These are phyloP conservation scores for Kodamaea anthophila DNA, from an alignment of 1,139 yeast species.

Conservation along the genomic window DNA sequence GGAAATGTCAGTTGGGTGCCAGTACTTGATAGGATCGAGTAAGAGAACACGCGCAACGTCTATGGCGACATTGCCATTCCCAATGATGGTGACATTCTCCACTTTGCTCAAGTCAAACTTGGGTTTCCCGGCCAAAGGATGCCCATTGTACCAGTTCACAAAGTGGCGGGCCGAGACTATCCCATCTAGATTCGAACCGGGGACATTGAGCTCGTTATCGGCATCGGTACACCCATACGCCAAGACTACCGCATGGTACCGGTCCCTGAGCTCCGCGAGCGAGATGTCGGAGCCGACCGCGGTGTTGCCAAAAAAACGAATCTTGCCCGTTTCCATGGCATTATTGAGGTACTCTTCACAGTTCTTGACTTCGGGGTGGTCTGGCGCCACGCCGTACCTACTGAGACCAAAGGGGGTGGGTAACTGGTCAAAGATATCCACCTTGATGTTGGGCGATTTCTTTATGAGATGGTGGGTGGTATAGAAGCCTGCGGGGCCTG, in stretches of 20 bases:
- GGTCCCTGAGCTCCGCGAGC: slow-evolving; percentile 41
- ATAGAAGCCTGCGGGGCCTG: slow-evolving; percentile 97
- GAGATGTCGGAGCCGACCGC: slow-evolving; percentile 53
- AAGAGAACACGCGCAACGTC: slow-evolving; percentile 81
- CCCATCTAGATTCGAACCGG: slow-evolving; percentile 57
- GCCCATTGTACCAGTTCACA: slow-evolving; percentile 96
- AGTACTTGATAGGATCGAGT: slow-evolving; percentile 47
- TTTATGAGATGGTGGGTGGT: slow-evolving; percentile 72
- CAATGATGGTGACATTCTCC: slow-evolving; percentile 71
- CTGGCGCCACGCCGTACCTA: slow-evolving; percentile 98
- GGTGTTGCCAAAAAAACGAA: slow-evolving; percentile 73
- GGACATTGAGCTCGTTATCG: slow-evolving; percentile 52
- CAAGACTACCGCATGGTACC: slow-evolving; percentile 68
- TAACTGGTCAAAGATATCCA: slow-evolving; percentile 68
- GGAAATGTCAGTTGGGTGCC: slow-evolving; percentile 72
- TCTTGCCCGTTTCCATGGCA: slow-evolving; percentile 40
- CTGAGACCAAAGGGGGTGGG: slow-evolving; percentile 92
- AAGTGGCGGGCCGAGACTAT: slow-evolving; percentile 82
- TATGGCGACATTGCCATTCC: slow-evolving; percentile 96
- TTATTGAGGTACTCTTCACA: slow-evolving; percentile 77
- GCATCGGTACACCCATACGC: slow-evolving; percentile 74
- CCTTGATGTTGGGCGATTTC: slow-evolving; percentile 36
- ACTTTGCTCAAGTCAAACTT: slow-evolving; percentile 47
- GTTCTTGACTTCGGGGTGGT: slow-evolving; percentile 93
- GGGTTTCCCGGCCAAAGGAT: slow-evolving; percentile 36